phyloP scores from a whole-genome alignment of 495 filamentous ascomycete species.

The Massariosphaeria phaeospora region DNA sequence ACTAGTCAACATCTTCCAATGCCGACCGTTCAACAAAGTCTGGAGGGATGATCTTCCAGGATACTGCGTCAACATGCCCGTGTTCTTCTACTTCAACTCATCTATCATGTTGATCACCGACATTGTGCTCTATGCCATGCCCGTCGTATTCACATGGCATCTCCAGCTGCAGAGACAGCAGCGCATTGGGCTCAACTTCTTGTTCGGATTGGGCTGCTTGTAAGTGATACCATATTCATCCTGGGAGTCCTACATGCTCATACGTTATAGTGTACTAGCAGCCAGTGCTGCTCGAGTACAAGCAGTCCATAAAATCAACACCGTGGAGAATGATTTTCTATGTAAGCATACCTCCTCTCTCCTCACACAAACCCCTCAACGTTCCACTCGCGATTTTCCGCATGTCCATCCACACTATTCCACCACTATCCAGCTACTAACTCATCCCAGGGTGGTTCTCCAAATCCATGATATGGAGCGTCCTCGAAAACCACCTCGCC shows the following conservation, averaged over 20 bases:
- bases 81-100: constrained; percentile 21
- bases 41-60: constrained; percentile 2
- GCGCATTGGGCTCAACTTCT: constrained; percentile 16
- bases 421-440: neutral
- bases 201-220: constrained; percentile 23
- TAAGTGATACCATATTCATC: neutral
- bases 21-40: constrained; percentile 15
- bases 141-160: constrained; percentile 24
- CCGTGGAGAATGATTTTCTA: constrained; percentile 2
- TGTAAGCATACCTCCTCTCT: constrained; percentile 11
- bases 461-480: constrained; percentile 27
- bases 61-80: constrained; percentile 10
- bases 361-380: neutral
- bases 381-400: neutral
- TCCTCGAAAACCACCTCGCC: constrained; percentile 29
- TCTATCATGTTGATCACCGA: constrained; percentile 21
- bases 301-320: constrained; percentile 5
- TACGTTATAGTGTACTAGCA: constrained; percentile 6
- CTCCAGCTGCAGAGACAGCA: constrained; percentile 15
- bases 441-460: constrained; percentile 15
- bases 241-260: neutral
- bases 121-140: constrained; percentile 23
- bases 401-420: neutral
- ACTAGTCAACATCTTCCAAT: constrained; percentile 26
- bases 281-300: constrained; percentile 13